A percentile compares a stretch with the other conserved stretches of the same genome.
Evolutionary conservation across 192 early-diverging fungal species (phyloP).

Genomic region (Backusella australiensis): DNA sequence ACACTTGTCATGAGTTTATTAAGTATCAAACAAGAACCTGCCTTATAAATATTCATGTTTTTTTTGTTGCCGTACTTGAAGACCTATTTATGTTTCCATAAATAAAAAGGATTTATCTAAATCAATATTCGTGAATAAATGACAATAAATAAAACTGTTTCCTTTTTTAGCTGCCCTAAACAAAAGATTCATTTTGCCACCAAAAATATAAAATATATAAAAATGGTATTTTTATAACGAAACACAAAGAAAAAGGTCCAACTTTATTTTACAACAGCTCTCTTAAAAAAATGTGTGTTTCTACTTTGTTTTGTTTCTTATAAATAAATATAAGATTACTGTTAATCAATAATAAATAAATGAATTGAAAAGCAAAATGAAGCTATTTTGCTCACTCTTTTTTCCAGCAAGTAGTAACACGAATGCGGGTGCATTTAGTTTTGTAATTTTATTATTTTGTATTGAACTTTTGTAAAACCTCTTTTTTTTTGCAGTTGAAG

Average conservation of each 20-base stretch:
- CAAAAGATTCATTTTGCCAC: background rate
- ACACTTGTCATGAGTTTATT: no score
- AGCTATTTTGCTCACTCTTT: background rate
- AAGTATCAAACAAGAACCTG: no score
- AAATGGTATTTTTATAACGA: background rate
- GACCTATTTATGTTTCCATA: no score
- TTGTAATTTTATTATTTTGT: background rate
- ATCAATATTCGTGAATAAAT: no score
- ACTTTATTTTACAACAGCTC: background rate
- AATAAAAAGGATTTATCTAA: no score
- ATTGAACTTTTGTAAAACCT: background rate
- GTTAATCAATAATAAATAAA: background rate
- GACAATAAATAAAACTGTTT: background rate
- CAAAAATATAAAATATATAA: background rate
- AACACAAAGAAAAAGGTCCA: background rate
- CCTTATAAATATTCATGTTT: no score
- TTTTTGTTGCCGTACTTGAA: no score
- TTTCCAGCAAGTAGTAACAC: background rate
- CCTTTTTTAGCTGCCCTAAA: background rate
- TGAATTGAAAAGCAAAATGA: no score
- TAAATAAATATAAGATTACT: background rate
- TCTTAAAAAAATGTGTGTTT: background rate
- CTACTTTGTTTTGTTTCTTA: no score
- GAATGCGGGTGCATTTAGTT: background rate
- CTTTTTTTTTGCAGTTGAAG: background rate